Conservation (phyloP, 768 basidiomycete species). For the Pulveroboletus ravenelii region DNA sequence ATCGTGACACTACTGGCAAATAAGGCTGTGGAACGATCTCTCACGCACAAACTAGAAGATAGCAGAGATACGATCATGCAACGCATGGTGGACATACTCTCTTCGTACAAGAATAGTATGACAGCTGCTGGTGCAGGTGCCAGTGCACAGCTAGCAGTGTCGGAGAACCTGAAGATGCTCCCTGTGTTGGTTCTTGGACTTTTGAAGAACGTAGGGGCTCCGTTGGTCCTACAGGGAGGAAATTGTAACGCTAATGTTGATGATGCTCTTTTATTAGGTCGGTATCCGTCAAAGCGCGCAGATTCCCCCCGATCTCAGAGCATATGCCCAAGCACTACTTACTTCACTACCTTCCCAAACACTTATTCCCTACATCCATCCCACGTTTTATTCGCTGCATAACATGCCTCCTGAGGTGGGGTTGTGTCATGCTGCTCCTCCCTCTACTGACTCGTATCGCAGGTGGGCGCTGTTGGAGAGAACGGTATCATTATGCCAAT, state of each 20-base stretch:
- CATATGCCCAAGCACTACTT: constrained; percentile 90
- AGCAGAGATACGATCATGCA: constrained; percentile 80
- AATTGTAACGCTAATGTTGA: not conserved
- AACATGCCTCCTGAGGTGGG: constrained; percentile 90
- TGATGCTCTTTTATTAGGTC: constrained; percentile 45
- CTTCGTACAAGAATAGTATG: constrained; percentile 93
- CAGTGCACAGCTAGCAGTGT: constrained; percentile 86
- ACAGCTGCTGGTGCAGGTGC: constrained; percentile 91
- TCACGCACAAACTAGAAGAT: constrained; percentile 85
- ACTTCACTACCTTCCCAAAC: constrained; percentile 88
- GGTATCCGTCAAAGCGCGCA: constrained; percentile 94
- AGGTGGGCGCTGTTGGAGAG: constrained; percentile 92
- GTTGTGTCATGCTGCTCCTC: not conserved
- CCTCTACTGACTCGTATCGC: constrained; percentile 8
- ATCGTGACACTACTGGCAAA: constrained; percentile 80
- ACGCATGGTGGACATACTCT: constrained; percentile 78
- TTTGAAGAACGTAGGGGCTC: constrained; percentile 80
- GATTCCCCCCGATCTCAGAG: constrained; percentile 93
- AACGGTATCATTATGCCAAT: constrained; percentile 84
- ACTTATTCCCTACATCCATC: constrained; percentile 91
- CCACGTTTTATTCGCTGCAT: constrained; percentile 92
- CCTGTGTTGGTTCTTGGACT: constrained; percentile 87
- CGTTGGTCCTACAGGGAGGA: not conserved
- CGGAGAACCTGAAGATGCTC: constrained; percentile 92
- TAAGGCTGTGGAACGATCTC: constrained; percentile 87